These are phyloP conservation scores for Thraustotheca clavata DNA, from an alignment of 352 stramenopile genomes.

Conservation along the genomic window DNA sequence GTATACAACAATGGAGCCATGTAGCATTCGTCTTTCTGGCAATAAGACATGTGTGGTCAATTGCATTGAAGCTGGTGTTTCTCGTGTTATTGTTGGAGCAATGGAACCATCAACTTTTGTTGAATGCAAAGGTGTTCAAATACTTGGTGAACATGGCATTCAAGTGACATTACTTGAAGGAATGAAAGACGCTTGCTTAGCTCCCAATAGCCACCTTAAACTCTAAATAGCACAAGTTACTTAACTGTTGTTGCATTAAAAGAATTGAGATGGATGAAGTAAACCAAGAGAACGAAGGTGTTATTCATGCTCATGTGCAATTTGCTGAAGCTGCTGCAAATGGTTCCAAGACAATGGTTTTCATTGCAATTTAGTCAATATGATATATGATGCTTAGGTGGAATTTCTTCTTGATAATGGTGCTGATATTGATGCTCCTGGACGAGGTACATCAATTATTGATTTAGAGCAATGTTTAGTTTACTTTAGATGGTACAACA, in stretches of 20 bases:
- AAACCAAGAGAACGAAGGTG: conserved; percentile 28
- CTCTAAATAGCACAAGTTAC: conserved; percentile 21
- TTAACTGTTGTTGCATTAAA: background rate
- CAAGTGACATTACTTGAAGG: conserved; percentile 58
- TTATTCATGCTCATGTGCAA: conserved; percentile 53
- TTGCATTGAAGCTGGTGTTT: conserved; percentile 56
- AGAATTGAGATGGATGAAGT: conserved; percentile 8
- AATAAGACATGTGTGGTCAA: conserved; percentile 76
- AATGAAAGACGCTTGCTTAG: conserved; percentile 65
- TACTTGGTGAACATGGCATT: conserved; percentile 60
- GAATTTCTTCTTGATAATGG: conserved; percentile 48
- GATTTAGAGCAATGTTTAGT: background rate
- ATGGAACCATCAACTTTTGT: conserved; percentile 86
- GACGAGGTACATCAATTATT: conserved; percentile 21
- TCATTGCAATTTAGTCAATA: background rate
- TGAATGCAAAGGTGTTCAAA: conserved; percentile 60
- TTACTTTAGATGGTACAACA: conserved; percentile 44
- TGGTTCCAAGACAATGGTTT: conserved; percentile 46
- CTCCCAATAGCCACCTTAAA: conserved; percentile 61
- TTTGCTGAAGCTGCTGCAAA: conserved; percentile 55
- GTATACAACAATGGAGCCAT: conserved; percentile 88
- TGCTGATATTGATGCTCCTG: conserved; percentile 29
- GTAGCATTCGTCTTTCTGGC: conserved; percentile 73
- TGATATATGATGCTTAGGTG: conserved; percentile 27
- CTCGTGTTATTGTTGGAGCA: conserved; percentile 70